phyloP scores from a whole-genome alignment of 106 monocot species.

The Chionographis japonica region DNA sequence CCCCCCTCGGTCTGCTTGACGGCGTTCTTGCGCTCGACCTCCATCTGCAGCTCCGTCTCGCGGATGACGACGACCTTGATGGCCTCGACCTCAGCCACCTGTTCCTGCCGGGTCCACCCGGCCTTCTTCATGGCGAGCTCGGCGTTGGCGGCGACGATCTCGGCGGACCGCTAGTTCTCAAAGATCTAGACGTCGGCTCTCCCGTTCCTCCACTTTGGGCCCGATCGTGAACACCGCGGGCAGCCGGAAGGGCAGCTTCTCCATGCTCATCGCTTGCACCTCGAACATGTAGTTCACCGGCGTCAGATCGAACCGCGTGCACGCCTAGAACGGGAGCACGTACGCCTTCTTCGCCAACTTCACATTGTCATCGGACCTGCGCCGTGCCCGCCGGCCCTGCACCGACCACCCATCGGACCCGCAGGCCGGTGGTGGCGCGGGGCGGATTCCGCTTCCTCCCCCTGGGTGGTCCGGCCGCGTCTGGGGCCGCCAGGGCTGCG shows the following conservation, averaged over 20 bases:
- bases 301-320: constrained; percentile 9
- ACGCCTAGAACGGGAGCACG: constrained; percentile 14
- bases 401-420: too few species aligned
- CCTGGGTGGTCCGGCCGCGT: constrained; percentile 60
- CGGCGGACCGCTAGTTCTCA: constrained; percentile 2
- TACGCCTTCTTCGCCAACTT: constrained; percentile 28
- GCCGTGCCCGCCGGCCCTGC: too few species aligned
- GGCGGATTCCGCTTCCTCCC: constrained; percentile 56
- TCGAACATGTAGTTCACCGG: constrained; percentile 37
- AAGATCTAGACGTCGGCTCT: constrained; percentile 31
- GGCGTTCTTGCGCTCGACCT: constrained; percentile 24
- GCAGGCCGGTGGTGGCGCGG: constrained; percentile 47
- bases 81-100: constrained; percentile 13
- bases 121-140: constrained; percentile 35
- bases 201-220: constrained; percentile 6
- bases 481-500: constrained; percentile 65
- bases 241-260: constrained; percentile 32
- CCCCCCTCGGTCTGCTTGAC: not conserved
- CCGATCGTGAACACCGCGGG: constrained; percentile 38
- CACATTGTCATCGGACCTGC: too few species aligned
- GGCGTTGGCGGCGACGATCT: constrained; percentile 7
- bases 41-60: constrained; percentile 27
- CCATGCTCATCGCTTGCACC: constrained; percentile 36
- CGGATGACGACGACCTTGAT: constrained; percentile 12
- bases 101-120: not conserved